Evolutionary conservation across 495 filamentous ascomycete genomes (phyloP).

Genomic region (Tetracladium setigerum): DNA sequence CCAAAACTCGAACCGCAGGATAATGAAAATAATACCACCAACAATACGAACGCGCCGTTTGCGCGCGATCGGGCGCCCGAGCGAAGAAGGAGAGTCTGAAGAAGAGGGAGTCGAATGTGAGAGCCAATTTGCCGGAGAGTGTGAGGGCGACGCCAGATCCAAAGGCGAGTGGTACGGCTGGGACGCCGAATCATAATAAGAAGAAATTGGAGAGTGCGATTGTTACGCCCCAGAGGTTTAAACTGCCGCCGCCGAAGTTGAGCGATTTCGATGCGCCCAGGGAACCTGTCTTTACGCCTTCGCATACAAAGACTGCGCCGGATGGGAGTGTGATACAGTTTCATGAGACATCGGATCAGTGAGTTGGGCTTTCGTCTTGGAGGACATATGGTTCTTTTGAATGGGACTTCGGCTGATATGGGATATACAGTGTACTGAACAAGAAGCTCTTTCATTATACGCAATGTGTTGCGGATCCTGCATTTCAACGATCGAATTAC

Average conservation of each 20-base stretch:
- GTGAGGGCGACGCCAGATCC: conserved; percentile 46
- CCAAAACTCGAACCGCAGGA: conserved; percentile 18
- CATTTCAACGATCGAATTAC: conserved; percentile 79
- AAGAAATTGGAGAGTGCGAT: conserved; percentile 28
- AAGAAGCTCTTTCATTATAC: conserved; percentile 87
- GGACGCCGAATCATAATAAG: conserved; percentile 32
- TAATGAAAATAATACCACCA: not conserved
- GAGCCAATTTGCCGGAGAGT: conserved; percentile 34
- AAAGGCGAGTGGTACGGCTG: conserved; percentile 10
- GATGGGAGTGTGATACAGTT: conserved; percentile 46
- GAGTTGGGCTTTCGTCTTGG: conserved; percentile 15
- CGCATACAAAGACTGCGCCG: conserved; percentile 36
- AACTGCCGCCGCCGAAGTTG: conserved; percentile 47
- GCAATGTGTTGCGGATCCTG: conserved; percentile 82
- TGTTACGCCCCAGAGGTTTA: conserved; percentile 47
- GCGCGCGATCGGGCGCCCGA: conserved; percentile 33
- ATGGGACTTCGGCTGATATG: not conserved
- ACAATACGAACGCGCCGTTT: conserved; percentile 24
- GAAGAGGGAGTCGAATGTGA: conserved; percentile 63
- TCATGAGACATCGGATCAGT: conserved; percentile 60
- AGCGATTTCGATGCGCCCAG: conserved; percentile 51
- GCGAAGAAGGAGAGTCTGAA: conserved; percentile 68
- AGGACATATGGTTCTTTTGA: not conserved
- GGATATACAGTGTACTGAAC: conserved; percentile 67
- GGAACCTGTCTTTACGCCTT: conserved; percentile 44